Percentiles rank a stretch among this genome's conserved stretches.
phyloP scores from a whole-genome alignment of 2,329 filamentous ascomycete species.

The Diaporthe vexans region DNA sequence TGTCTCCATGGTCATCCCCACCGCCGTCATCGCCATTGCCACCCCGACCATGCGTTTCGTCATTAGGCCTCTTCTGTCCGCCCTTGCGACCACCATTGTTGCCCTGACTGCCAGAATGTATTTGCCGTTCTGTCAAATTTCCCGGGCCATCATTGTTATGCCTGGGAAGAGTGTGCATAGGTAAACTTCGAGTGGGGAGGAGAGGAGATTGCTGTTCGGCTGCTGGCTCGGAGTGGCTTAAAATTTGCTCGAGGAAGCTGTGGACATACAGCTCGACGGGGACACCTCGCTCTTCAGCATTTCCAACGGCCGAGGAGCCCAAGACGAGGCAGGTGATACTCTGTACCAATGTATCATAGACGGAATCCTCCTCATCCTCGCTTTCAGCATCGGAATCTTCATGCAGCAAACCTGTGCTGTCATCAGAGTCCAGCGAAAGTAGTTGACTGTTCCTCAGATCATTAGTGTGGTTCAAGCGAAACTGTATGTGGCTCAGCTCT shows the following conservation, averaged over 20 bases:
- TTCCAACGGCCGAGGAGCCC: background rate
- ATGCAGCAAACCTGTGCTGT: background rate
- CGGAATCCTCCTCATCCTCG: background rate
- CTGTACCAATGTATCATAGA: background rate
- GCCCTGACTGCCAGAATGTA: rapidly evolving
- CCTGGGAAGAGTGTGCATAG: background rate
- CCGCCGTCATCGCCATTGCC: background rate
- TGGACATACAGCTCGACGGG: constrained; percentile 19
- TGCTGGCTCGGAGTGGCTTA: background rate
- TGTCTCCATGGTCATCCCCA: background rate
- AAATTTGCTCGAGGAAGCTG: background rate
- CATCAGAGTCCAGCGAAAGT: background rate
- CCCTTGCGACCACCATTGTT: background rate
- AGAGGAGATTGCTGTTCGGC: rapidly evolving
- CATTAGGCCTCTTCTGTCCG: background rate
- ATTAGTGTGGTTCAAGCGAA: background rate
- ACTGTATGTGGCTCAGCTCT: no score
- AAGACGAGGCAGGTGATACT: background rate
- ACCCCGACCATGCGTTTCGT: background rate
- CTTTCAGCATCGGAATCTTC: background rate
- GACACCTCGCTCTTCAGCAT: background rate
- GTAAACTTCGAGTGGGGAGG: background rate
- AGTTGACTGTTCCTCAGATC: background rate
- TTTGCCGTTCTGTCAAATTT: background rate
- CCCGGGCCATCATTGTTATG: background rate